Evolutionary conservation across 441 rosid species (phyloP).

Genomic region (Mallotus japonicus): DNA sequence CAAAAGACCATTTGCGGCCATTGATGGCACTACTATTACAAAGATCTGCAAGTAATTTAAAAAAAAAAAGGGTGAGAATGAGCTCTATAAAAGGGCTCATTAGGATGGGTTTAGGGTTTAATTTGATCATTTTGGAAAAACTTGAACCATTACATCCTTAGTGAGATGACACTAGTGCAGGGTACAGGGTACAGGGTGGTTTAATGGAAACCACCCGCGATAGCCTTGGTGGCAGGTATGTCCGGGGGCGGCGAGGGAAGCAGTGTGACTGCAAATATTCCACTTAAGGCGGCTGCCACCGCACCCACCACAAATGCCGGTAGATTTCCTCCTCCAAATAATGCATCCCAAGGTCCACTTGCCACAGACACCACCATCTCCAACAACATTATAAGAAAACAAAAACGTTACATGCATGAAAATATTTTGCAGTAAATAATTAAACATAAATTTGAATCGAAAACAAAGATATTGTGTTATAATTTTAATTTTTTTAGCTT

Average conservation of each 20-base stretch:
- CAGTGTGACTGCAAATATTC: constrained; percentile 51
- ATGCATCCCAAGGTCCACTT: constrained; percentile 50
- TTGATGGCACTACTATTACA: neutral
- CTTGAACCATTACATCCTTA: too few species aligned
- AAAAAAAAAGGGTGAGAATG: too few species aligned
- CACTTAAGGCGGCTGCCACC: constrained; percentile 61
- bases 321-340: constrained; percentile 65
- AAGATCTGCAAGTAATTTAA: neutral
- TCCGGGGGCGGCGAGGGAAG: constrained; percentile 77
- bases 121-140: too few species aligned
- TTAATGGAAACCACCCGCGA: constrained; percentile 44
- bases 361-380: constrained; percentile 56
- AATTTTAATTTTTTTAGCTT: too few species aligned
- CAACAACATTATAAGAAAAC: neutral
- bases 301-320: constrained; percentile 67
- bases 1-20: constrained; percentile 11
- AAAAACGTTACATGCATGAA: neutral
- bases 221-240: constrained; percentile 27
- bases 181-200: neutral
- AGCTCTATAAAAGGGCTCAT: constrained; percentile 1
- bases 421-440: too few species aligned
- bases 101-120: neutral
- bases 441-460: too few species aligned
- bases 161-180: too few species aligned
- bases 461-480: too few species aligned